Evolutionary conservation across 23 red algal species (phyloP), one percentile per base, ranked within the genome.

Genomic region (Gracilaria caudata): DNA sequence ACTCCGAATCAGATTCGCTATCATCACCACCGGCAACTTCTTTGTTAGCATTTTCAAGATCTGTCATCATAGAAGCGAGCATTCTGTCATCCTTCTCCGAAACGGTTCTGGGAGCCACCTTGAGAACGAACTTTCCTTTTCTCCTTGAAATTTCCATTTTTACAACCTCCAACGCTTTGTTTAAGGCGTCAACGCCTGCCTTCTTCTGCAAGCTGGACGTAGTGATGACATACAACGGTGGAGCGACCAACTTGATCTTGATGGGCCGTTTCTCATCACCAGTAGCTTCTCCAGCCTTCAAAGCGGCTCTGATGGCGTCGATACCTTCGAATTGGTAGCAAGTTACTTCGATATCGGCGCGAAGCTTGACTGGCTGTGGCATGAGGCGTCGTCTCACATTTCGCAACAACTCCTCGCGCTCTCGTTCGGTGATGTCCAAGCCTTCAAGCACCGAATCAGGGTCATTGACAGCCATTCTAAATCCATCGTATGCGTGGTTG

Each of bases 241-340:
- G 93, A n/a, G 93, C 94, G 51, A 99, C 90, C 38, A 99, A 77
- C 51, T 93, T 94, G n/a, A 99, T 92, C 83, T 93, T 95, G 25
- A 99, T 86, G 17, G 90, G 93, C 28, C 58, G 76, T 26, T 86
- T 59, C 30, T 95, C 90, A 2, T 73, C 64, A 17, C 85, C 73
- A 49, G 86, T 71, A n/a, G 49, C 72, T 73, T 95, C 90, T 7
- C 93, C 97, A 20, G 82, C 79, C 51, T 81, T 87, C 5, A 99
- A 78, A 45, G 97, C 93, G 7, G 80, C 92, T 24, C 85, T 87
- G 23, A 99, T 84, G 33, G 97, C 97, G 40, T 99, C 93, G 68
- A 99, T 95, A n/a, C 97, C 97, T 81, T 99, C 97, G 57, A 86
- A 99, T 36, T 87, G 87, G 29, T 94, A 96, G 77, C 97, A 99